phyloP scores from a whole-genome alignment of 2,329 filamentous ascomycete species.

The Balansia obtecta region DNA sequence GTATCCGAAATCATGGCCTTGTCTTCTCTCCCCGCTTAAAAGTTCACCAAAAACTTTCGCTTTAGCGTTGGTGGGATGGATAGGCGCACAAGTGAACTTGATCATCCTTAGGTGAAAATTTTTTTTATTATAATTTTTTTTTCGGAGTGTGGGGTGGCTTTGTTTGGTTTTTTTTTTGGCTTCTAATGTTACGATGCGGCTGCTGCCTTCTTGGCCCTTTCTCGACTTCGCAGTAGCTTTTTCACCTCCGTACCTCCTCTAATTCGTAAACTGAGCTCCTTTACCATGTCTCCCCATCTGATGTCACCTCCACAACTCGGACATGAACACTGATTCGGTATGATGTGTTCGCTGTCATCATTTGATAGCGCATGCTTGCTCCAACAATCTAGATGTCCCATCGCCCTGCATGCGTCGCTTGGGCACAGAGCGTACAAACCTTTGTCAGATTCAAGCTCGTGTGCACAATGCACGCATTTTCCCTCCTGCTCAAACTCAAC shows the following conservation, averaged over 20 bases:
- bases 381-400: conserved; percentile 50
- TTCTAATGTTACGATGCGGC: neutral
- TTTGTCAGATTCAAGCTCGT: conserved; percentile 29
- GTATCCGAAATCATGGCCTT: no score
- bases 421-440: conserved; percentile 48
- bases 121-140: no score
- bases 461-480: conserved; percentile 39
- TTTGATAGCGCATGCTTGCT: conserved; percentile 35
- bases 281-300: conserved; percentile 68
- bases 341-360: conserved; percentile 30
- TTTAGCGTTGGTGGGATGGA: no score
- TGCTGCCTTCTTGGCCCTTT: conserved; percentile 14
- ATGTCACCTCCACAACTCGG: conserved; percentile 52
- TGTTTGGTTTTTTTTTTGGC: no score
- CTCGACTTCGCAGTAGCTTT: conserved; percentile 48
- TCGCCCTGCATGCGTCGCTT: conserved; percentile 38
- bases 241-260: conserved; percentile 59
- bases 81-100: no score
- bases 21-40: no score
- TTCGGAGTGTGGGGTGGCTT: no score
- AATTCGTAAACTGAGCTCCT: conserved; percentile 63
- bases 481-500: conserved; percentile 45
- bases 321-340: conserved; percentile 60
- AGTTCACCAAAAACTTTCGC: no score
- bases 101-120: no score